Conservation (phyloP, 495 filamentous ascomycete genomes). For the Podospora pseudocomata region DNA sequence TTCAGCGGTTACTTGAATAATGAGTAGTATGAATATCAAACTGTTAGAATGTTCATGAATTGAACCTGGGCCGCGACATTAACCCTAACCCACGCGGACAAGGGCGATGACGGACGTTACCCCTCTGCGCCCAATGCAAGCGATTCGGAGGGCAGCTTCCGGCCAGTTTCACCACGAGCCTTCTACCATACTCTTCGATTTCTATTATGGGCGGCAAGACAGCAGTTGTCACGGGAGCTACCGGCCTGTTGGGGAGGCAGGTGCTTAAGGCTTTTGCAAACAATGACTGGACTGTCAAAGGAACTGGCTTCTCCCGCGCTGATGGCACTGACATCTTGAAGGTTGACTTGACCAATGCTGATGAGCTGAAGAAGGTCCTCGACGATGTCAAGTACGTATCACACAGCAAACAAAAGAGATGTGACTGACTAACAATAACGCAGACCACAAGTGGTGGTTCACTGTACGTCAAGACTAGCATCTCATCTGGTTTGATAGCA, state of each 20-base stretch:
- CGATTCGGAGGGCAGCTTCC: conserved; percentile 5
- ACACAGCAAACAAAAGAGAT: not conserved
- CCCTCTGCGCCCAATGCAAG: conserved; percentile 8
- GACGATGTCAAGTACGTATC: conserved; percentile 58
- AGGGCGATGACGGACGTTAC: conserved; percentile 19
- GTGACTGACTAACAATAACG: conserved; percentile 12
- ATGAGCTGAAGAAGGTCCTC: conserved; percentile 59
- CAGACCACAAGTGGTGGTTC: conserved; percentile 78
- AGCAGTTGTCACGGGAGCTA: conserved; percentile 80
- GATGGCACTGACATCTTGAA: conserved; percentile 70
- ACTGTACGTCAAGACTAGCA: conserved; percentile 55
- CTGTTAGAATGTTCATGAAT: not conserved
- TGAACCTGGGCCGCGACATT: not conserved
- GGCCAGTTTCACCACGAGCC: not conserved
- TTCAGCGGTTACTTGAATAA: not conserved
- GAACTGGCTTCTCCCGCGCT: conserved; percentile 72
- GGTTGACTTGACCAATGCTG: conserved; percentile 62
- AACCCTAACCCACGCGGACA: not conserved
- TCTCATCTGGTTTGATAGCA: not conserved
- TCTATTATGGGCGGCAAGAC: conserved; percentile 38
- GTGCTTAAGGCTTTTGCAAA: conserved; percentile 69
- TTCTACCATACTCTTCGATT: not conserved
- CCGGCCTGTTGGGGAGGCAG: conserved; percentile 77
- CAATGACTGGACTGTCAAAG: conserved; percentile 69
- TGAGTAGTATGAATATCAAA: not conserved